Base-by-base conservation (phyloP, 1,284 basidiomycete species). In the Ustilago loliicola region DNA sequence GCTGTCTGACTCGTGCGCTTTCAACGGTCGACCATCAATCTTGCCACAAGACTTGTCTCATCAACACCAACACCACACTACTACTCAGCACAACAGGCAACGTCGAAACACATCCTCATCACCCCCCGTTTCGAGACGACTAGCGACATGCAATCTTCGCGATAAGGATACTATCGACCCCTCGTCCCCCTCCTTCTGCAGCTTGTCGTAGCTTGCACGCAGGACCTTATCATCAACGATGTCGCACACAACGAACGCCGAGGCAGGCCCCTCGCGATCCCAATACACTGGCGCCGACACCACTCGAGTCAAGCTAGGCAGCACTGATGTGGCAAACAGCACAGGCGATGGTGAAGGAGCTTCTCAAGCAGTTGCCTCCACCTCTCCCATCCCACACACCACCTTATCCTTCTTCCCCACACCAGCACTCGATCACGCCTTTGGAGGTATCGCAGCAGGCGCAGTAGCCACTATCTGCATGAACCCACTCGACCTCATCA, bases 401-500 rank as follows among this genome's bases (percentile, higher is more conserved):
- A 57, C 70, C 1, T 65, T 55, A 3, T 80, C 84, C 51, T 86
- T 79, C 64, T 83, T 86, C 30, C 75, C 83, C 17, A 77, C 80
- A 0, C 80, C 81, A 0, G 85, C 85, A 6, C 68, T 85, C 91
- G 96, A 98, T 87, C 95, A 98, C 91, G 96, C 96, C 23, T 91
- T 92, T 61, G 94, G 95, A 51, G 96, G 97, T 63, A 91, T 99
- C 66, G 93, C 94, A 51, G 96, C 96, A 36, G 97, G 96, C 52
- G 91, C 95, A 63, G 92, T 93, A 76, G 94, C 95, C 29, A 96
- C 96, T 55, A 89, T 98, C 42, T 95, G 94, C 87, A 97, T 99
- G 94, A 96, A 99, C 87, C 97, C 97, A 5, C 90, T 99, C 47
- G 97, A 99, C 88, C 90, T 99, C 6, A 90, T 99, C 88, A 99